Evolutionary conservation across 345 rosid genomes (phyloP).

Genomic region (Stellera chamaejasme): DNA sequence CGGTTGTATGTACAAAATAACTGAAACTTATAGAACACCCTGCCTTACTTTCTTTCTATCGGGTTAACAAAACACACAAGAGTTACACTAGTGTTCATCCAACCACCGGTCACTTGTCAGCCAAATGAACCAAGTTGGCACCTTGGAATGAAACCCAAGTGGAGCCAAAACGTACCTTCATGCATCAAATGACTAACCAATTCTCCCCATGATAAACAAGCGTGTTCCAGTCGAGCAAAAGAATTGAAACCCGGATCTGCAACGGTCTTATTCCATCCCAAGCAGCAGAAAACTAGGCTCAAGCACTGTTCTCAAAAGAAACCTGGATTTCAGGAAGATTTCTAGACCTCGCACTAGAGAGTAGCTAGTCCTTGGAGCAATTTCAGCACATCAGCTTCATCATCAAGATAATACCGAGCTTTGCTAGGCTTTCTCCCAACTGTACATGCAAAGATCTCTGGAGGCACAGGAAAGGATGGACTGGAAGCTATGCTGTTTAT

Average conservation of each 20-base stretch:
- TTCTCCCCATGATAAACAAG: neutral
- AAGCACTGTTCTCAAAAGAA: slow-evolving; percentile 56
- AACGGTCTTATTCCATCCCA: neutral
- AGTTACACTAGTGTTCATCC: slow-evolving; percentile 3
- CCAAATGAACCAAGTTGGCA: neutral
- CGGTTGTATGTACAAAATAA: no score
- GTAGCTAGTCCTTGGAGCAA: slow-evolving; percentile 63
- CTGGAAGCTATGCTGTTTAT: slow-evolving; percentile 40
- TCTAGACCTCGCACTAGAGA: slow-evolving; percentile 41
- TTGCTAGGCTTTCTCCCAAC: slow-evolving; percentile 87
- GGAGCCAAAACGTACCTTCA: slow-evolving; percentile 1
- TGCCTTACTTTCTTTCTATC: no score
- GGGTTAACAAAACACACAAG: slow-evolving; percentile 8
- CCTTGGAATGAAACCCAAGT: neutral
- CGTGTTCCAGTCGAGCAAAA: slow-evolving; percentile 10
- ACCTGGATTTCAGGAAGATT: slow-evolving; percentile 20
- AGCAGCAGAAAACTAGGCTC: slow-evolving; percentile 12
- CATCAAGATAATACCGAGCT: slow-evolving; percentile 80
- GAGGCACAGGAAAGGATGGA: slow-evolving; percentile 44
- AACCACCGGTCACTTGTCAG: neutral
- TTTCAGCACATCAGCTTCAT: slow-evolving; percentile 48
- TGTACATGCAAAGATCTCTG: slow-evolving; percentile 84
- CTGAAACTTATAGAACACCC: no score
- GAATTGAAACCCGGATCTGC: neutral
- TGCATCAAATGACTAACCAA: slow-evolving; percentile 1